Evolutionary conservation across 345 rosid genomes (phyloP), one percentile per base, ranked within the genome.

Genomic region (Nasturtium officinale): DNA sequence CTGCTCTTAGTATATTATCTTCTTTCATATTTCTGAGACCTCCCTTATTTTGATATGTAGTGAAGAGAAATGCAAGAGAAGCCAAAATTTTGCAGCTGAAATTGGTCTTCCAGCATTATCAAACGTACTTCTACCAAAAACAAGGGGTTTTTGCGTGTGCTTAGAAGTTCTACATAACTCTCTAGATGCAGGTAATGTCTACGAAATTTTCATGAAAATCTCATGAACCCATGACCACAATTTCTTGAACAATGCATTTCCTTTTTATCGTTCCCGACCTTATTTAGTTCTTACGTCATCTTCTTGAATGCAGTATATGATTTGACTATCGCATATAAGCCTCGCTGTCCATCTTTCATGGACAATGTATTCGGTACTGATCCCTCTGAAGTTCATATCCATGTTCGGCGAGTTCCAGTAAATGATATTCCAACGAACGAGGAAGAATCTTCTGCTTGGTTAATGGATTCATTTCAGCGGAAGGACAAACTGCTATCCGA

Each of bases 331-430:
- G 88, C 92, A 1, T 91, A 91, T 75, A 91, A 87, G 82, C 81
- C 82, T 65, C 83, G 78, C 8, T 81, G 84, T 64, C 96, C 97
- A 54, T 78, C 83, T 71, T 89, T 91, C 74, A 5, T 91, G 83
- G 92, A 91, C 85, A 91, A 87, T 51, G 91, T 86, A 38, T 91
- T 91, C 26, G 96, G 97, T 5, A 79, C 87, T 38, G 89, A 82
- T 84, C 92, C 97, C 23, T 85, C 91, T 26, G 91, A 87, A 84
- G 97, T 89, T 65, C 97, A 91, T 73, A 82, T 91, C 32, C 92
- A 91, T 42, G 80, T 89, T 56, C 82, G 77, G 47, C 86, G 96
- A 38, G 76, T 89, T 55, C 77, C 82, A 5, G 25, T 72, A 1
- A 71, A 78, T 20, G 79, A 85, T 17, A 82, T 88, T 60, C 94